Evolutionary conservation across 2,329 filamentous ascomycete genomes (phyloP), one percentile per base, ranked within the genome.

Genomic region (Ceratocystis huliohia): DNA sequence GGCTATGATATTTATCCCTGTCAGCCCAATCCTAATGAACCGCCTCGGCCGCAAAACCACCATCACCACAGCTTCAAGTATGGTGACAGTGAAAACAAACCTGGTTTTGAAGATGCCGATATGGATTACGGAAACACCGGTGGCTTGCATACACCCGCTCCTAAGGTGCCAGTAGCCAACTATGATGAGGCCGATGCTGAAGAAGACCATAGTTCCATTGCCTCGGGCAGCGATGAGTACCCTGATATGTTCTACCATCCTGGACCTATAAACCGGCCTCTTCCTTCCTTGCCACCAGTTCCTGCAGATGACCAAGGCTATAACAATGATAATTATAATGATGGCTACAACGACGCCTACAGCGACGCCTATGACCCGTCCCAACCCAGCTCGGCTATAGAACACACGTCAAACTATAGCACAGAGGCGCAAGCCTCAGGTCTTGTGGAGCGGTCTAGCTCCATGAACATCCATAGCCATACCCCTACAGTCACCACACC

Each of bases 181-280:
- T 91, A 96, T 73, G 93, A 90, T 1, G 94, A 94, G 71, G 93
- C 97, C 71, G 91, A 96, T 73, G 93, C 90, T 1, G 94, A 96
- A 70, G 94, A 97, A 74, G 94, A 97, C 74, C 81, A 80, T 15
- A 81, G 81, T 20, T 84, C 82, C 1, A 70, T 86, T 59, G 75
- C 83, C 73, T 80, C 82, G 6, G 83, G 76, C 46, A 86, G 84
- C 70, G 86, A 89, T 46, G 90, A 91, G 66, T 89, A 91, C 69
- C 65, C 88, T 20, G 94, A 96, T 71, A 86, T 97, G 73, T 96
- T 96, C 74, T 99, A 95, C 74, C 91, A 97, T 72, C 92, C 92
- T 20, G 90, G 90, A 48, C 84, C 91, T 73, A 78, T 83, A 69
- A 79, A 71, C 79, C 85, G 78, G 76, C 91, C 76, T 75, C 87